These are phyloP conservation scores for Tetratostichococcus sp. DNA, from an alignment of 139 green algal species.

Conservation along the genomic window DNA sequence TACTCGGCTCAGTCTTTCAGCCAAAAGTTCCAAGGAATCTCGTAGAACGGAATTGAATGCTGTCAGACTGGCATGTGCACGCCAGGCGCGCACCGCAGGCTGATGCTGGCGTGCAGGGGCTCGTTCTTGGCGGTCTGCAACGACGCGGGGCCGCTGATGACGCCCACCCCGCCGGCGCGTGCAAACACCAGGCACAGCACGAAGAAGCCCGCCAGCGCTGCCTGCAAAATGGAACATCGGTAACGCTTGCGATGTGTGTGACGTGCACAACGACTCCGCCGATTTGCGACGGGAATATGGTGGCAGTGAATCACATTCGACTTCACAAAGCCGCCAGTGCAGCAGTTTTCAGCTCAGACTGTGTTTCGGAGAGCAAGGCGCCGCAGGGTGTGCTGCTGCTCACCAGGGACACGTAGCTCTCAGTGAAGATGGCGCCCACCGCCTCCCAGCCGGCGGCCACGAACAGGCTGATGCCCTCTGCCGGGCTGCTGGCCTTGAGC, in stretches of 20 bases:
- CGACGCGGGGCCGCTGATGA: constrained; percentile 7
- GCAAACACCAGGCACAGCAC: constrained; percentile 50
- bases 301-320: no score
- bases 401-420: constrained; percentile 54
- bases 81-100: neutral
- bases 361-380: no score
- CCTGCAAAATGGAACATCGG: neutral
- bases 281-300: no score
- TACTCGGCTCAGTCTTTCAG: neutral
- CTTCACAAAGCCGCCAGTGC: no score
- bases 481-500: constrained; percentile 40
- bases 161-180: constrained; percentile 49
- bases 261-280: no score
- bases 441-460: constrained; percentile 15
- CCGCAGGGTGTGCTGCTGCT: no score
- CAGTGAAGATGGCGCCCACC: constrained; percentile 39
- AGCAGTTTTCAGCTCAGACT: no score
- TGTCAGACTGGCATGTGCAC: no score
- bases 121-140: neutral
- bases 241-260: no score
- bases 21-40: no score
- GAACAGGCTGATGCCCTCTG: constrained; percentile 8
- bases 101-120: neutral
- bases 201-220: constrained; percentile 35
- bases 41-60: no score